phyloP scores from a whole-genome alignment of 116 monocot species.

The Posidonia oceanica region DNA sequence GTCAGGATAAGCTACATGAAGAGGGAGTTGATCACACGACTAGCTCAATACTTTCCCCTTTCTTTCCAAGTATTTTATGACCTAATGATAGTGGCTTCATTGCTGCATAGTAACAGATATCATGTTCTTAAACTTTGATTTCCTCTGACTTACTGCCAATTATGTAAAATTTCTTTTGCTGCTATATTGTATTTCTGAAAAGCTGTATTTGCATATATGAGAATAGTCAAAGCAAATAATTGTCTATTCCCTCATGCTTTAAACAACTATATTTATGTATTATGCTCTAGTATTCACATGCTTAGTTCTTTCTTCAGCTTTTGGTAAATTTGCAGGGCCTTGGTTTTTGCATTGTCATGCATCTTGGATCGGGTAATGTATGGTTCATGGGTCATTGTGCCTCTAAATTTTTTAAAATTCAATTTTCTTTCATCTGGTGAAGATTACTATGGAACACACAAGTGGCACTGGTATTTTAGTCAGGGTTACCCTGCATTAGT shows the following conservation, averaged over 20 bases:
- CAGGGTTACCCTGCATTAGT: slow-evolving; percentile 80
- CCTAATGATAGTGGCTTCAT: too few species aligned
- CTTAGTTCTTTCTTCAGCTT: not conserved
- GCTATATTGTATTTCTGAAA: too few species aligned
- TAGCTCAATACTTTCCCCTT: too few species aligned
- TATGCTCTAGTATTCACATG: not conserved
- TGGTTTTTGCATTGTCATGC: slow-evolving; percentile 35
- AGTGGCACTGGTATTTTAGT: slow-evolving; percentile 95
- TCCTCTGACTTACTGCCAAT: too few species aligned
- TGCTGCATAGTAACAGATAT: too few species aligned
- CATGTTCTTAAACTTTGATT: too few species aligned
- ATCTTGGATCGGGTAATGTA: slow-evolving; percentile 76
- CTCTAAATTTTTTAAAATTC: slow-evolving; percentile 89
- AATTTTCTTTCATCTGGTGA: slow-evolving; percentile 95
- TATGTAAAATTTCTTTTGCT: too few species aligned
- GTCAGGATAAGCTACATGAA: too few species aligned
- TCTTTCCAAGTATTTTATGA: too few species aligned
- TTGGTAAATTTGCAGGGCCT: slow-evolving; percentile 23
- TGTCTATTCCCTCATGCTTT: not conserved
- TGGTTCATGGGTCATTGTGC: slow-evolving; percentile 69
- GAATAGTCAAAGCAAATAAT: not conserved
- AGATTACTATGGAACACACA: slow-evolving; percentile 89
- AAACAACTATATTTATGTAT: too few species aligned
- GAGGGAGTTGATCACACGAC: too few species aligned
- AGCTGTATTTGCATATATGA: too few species aligned